Conservation (phyloP, 768 basidiomycete genomes). For the Pleurotus eryngii region DNA sequence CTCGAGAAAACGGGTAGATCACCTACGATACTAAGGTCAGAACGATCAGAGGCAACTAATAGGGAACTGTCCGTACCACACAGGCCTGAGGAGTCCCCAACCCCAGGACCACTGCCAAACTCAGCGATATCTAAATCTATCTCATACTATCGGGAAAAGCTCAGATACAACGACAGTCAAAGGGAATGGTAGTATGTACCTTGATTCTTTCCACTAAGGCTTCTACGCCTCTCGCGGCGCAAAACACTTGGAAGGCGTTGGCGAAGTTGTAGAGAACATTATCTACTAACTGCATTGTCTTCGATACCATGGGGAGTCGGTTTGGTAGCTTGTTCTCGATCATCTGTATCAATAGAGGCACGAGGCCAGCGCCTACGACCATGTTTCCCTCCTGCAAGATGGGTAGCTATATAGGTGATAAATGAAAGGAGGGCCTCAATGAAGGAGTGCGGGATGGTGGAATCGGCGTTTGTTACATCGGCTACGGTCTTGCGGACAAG, state of each 20-base stretch:
- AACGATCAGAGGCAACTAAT: not conserved
- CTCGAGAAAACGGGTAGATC: constrained; percentile 70
- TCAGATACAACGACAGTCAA: constrained; percentile 12
- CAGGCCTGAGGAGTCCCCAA: constrained; percentile 44
- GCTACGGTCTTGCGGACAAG: constrained; percentile 77
- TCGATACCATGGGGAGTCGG: constrained; percentile 76
- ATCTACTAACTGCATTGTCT: constrained; percentile 90
- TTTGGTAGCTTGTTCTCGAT: constrained; percentile 73
- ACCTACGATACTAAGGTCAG: constrained; percentile 33
- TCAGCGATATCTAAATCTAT: constrained; percentile 63
- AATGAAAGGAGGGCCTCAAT: constrained; percentile 85
- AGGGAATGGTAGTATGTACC: constrained; percentile 41
- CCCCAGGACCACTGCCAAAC: constrained; percentile 40
- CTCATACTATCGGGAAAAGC: constrained; percentile 47
- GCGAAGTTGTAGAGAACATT: constrained; percentile 87
- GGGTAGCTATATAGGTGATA: constrained; percentile 82
- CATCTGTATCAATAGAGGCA: constrained; percentile 86
- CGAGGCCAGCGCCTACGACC: constrained; percentile 91
- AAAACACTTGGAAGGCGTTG: constrained; percentile 86
- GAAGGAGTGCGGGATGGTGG: constrained; percentile 66
- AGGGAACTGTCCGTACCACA: constrained; percentile 40
- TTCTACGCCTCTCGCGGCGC: constrained; percentile 79
- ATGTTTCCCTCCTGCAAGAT: constrained; percentile 86
- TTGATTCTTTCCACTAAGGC: constrained; percentile 83
- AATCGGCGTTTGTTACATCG: constrained; percentile 66